Percentiles rank a stretch among this genome's conserved stretches.
Conservation (phyloP, 2,329 filamentous ascomycete species). For the Fusarium sp. region DNA sequence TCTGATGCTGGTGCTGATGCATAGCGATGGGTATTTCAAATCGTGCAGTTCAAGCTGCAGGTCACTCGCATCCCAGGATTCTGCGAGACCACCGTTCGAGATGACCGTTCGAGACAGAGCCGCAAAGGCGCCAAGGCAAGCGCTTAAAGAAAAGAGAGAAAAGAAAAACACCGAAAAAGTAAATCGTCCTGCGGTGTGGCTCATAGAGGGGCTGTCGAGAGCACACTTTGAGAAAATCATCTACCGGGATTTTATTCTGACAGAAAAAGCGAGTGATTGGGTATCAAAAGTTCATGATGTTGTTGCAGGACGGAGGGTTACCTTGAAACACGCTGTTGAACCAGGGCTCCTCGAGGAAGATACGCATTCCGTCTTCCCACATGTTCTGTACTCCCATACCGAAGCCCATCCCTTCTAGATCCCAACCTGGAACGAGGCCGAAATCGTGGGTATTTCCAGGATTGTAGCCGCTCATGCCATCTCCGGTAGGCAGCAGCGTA, state of each 20-base stretch:
- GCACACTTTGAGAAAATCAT: neutral
- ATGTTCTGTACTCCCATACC: conserved; percentile 41
- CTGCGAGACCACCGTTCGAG: conserved; percentile 8
- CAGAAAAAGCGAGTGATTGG: neutral
- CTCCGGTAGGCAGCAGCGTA: conserved; percentile 18
- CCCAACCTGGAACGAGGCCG: conserved; percentile 42
- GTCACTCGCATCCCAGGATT: neutral
- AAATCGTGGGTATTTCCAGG: conserved; percentile 34
- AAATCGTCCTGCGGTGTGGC: conserved; percentile 6
- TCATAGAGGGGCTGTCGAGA: neutral
- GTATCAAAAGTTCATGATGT: conserved; percentile 49
- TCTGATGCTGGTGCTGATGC: neutral
- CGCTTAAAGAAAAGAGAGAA: too few species aligned
- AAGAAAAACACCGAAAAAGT: conserved; percentile 1
- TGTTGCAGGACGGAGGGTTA: conserved; percentile 46
- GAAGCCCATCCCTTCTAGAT: conserved; percentile 46
- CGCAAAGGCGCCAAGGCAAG: conserved; percentile 1
- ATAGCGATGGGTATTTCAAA: neutral
- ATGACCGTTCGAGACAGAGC: conserved; percentile 7
- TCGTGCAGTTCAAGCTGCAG: conserved; percentile 10
- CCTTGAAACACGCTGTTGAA: conserved; percentile 51
- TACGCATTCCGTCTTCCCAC: conserved; percentile 49
- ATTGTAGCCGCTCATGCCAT: conserved; percentile 22
- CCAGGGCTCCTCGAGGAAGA: conserved; percentile 54
- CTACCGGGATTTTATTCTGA: neutral